A percentile compares a stretch with the other conserved stretches of the same genome.
phyloP scores from a whole-genome alignment of 495 filamentous ascomycete species.

The Penicillium verhagenii region DNA sequence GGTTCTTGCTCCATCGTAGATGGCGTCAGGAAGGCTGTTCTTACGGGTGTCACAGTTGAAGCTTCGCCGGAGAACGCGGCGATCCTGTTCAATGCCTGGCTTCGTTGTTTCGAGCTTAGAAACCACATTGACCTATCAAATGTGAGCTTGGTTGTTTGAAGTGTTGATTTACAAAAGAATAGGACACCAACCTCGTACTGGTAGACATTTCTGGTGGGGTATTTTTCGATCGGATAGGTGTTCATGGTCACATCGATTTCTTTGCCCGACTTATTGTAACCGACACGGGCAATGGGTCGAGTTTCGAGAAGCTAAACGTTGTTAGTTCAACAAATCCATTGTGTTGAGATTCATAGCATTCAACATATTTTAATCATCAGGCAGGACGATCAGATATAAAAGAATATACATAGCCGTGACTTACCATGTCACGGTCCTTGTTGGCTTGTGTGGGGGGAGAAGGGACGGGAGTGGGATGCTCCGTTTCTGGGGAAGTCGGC shows the following conservation, averaged over 20 bases:
- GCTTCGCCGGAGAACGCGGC: conserved; percentile 54
- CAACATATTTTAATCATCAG: background rate
- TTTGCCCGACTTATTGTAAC: conserved; percentile 58
- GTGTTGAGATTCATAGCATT: background rate
- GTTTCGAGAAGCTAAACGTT: background rate
- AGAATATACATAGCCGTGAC: too few species aligned
- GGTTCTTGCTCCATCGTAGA: conserved; percentile 77
- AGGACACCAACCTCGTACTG: conserved; percentile 80
- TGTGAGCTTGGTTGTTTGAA: background rate
- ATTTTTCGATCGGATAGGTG: conserved; percentile 62
- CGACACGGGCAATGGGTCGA: conserved; percentile 6
- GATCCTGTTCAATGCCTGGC: conserved; percentile 10
- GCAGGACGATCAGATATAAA: too few species aligned
- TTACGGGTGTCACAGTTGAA: conserved; percentile 67
- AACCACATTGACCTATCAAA: background rate
- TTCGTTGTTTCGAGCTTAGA: background rate
- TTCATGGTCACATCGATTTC: conserved; percentile 64
- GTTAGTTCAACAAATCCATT: background rate
- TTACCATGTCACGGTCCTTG: too few species aligned
- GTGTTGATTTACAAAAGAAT: background rate
- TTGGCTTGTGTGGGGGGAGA: too few species aligned
- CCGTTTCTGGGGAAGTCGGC: too few species aligned
- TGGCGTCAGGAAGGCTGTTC: conserved; percentile 52
- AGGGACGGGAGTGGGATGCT: too few species aligned
- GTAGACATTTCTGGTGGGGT: conserved; percentile 55